A percentile compares a stretch with the other conserved stretches of the same genome.
phyloP scores from a whole-genome alignment of 1,139 yeast genomes.

The Candida sp. region DNA sequence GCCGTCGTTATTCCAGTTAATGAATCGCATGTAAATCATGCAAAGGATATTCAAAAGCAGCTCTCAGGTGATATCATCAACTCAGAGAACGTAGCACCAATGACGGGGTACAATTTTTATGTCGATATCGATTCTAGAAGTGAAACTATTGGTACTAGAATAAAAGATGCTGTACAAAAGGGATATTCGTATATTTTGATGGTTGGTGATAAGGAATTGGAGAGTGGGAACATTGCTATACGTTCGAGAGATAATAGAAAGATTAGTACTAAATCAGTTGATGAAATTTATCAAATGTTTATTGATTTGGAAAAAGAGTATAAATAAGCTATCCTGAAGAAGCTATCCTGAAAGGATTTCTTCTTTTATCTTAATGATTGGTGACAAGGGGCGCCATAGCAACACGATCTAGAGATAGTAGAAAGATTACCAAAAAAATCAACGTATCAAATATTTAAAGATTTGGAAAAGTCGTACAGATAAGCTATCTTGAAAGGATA shows the following conservation, averaged over 20 bases:
- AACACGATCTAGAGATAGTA: too few relatives aligned
- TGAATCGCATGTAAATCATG: slow-evolving; percentile 50
- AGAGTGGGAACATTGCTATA: slow-evolving; percentile 56
- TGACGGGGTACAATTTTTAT: slow-evolving; percentile 62
- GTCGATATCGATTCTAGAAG: slow-evolving; percentile 74
- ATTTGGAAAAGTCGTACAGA: not conserved
- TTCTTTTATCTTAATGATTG: too few relatives aligned
- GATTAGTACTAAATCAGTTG: slow-evolving; percentile 39
- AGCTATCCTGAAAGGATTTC: not conserved
- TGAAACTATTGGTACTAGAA: slow-evolving; percentile 78
- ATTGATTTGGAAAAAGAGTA: slow-evolving; percentile 38
- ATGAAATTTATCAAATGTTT: slow-evolving; percentile 50
- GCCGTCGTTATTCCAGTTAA: slow-evolving; percentile 84
- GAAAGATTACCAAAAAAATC: too few relatives aligned
- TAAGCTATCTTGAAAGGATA: not conserved
- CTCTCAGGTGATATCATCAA: slow-evolving; percentile 49
- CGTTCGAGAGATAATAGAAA: slow-evolving; percentile 58
- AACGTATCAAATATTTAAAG: too few relatives aligned
- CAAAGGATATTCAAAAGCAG: slow-evolving; percentile 43
- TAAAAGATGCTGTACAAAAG: slow-evolving; percentile 71
- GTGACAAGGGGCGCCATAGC: too few relatives aligned
- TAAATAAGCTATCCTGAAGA: slow-evolving; percentile 1
- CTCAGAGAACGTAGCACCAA: slow-evolving; percentile 36
- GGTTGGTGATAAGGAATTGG: slow-evolving; percentile 85
- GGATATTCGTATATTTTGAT: slow-evolving; percentile 80